Evolutionary conservation across 495 filamentous ascomycete genomes (phyloP).

Genomic region (Penicillium canescens): DNA sequence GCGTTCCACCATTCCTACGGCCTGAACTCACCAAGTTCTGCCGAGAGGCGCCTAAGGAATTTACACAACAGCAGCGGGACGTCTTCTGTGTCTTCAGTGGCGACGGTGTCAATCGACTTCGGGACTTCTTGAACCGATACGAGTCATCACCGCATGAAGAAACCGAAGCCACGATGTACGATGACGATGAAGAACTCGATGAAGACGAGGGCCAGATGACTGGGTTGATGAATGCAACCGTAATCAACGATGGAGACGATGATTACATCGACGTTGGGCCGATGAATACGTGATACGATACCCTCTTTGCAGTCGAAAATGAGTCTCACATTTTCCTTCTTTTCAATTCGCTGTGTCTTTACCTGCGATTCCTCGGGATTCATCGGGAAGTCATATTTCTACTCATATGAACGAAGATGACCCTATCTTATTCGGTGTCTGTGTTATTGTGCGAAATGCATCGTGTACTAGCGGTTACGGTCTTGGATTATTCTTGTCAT

Average conservation of each 20-base stretch:
- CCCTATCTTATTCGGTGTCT: slow-evolving; percentile 18
- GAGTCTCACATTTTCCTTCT: slow-evolving; percentile 11
- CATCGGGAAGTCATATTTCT: slow-evolving; percentile 23
- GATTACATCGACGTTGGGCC: slow-evolving; percentile 49
- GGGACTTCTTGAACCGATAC: slow-evolving; percentile 68
- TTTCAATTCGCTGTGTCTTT: slow-evolving; percentile 12
- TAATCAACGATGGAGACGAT: slow-evolving; percentile 52
- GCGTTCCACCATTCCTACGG: slow-evolving; percentile 77
- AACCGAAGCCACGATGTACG: slow-evolving; percentile 54
- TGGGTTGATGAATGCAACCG: slow-evolving; percentile 55
- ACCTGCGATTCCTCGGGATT: slow-evolving; percentile 7
- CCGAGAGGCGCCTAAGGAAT: slow-evolving; percentile 84
- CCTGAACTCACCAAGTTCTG: slow-evolving; percentile 81
- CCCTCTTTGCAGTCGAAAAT: slow-evolving; percentile 18
- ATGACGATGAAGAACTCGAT: slow-evolving; percentile 56
- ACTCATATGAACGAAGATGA: slow-evolving; percentile 31
- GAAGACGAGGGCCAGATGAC: slow-evolving; percentile 56
- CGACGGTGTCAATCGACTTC: slow-evolving; percentile 73
- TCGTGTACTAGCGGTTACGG: slow-evolving; percentile 28
- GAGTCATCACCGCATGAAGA: slow-evolving; percentile 30
- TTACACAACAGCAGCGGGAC: slow-evolving; percentile 90
- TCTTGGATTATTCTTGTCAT: slow-evolving; percentile 18
- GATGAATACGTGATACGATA: slow-evolving; percentile 45
- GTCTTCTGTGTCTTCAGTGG: slow-evolving; percentile 99
- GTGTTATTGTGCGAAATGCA: slow-evolving; percentile 35